Conservation (phyloP, 2,329 filamentous ascomycete genomes). For the Aspergillus amoenus region DNA sequence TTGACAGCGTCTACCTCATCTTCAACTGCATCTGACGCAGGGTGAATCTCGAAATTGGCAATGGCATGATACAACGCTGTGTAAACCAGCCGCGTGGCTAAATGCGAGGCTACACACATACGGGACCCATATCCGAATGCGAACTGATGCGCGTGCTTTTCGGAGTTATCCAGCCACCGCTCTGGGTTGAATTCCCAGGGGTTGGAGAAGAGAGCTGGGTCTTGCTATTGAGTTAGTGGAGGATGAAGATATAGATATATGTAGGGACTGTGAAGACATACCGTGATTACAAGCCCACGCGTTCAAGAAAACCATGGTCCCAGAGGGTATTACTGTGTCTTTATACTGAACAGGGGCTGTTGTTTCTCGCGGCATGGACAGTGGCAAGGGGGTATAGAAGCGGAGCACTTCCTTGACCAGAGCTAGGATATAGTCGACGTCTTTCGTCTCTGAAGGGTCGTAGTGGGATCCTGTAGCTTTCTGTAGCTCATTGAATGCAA, state of each 20-base stretch:
- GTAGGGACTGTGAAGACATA: background rate
- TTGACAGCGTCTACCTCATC: background rate
- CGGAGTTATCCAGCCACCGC: background rate
- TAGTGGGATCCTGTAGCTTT: background rate
- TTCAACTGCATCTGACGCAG: background rate
- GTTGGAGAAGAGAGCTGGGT: background rate
- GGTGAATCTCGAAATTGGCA: background rate
- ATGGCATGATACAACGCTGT: background rate
- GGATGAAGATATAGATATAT: no score
- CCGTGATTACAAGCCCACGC: background rate
- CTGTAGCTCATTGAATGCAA: background rate
- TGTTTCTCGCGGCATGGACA: background rate
- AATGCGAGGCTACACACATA: background rate
- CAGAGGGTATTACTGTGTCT: background rate
- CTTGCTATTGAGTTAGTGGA: background rate
- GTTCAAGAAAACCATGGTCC: background rate
- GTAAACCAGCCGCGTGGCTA: background rate
- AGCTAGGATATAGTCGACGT: background rate
- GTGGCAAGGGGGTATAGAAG: background rate
- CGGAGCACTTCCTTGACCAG: background rate
- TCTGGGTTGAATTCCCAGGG: background rate
- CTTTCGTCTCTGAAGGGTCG: background rate
- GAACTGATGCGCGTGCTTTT: background rate
- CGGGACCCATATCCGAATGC: background rate
- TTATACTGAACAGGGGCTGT: background rate